These are phyloP conservation scores for Yamadazyma triangularis DNA, from an alignment of 1,139 yeast species.

Conservation along the genomic window DNA sequence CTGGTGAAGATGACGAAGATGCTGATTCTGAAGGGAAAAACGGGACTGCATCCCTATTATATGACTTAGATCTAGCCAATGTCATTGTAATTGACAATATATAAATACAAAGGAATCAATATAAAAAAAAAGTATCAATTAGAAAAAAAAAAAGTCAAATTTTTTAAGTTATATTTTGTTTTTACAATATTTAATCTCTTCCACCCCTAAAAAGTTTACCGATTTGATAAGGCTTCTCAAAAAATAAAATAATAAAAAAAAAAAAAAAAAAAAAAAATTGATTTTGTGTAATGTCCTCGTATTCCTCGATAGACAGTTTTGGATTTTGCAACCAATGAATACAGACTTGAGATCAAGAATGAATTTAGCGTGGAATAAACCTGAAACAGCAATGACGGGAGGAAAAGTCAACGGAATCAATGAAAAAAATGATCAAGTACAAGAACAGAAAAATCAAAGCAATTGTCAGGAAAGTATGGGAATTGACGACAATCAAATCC, in stretches of 20 bases:
- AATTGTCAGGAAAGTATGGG: no score
- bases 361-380: no score
- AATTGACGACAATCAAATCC: no score
- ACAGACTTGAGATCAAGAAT: not conserved
- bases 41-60: constrained; percentile 24
- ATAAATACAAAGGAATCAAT: no score
- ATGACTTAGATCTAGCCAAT: constrained; percentile 2
- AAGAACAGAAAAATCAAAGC: no score
- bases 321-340: not conserved
- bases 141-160: no score
- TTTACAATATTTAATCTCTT: not conserved
- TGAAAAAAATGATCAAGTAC: not conserved
- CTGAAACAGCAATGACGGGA: no score
- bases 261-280: not conserved
- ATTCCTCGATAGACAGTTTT: not conserved
- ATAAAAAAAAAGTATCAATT: no score
- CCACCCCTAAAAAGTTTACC: not conserved
- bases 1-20: constrained; percentile 1
- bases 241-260: no score
- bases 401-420: not conserved
- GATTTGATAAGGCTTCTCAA: not conserved
- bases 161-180: no score
- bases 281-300: constrained; percentile 3
- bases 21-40: constrained; percentile 16
- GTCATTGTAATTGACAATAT: no score